Conservation (phyloP, 495 filamentous ascomycete genomes). For the Jackrogersella minutella region DNA sequence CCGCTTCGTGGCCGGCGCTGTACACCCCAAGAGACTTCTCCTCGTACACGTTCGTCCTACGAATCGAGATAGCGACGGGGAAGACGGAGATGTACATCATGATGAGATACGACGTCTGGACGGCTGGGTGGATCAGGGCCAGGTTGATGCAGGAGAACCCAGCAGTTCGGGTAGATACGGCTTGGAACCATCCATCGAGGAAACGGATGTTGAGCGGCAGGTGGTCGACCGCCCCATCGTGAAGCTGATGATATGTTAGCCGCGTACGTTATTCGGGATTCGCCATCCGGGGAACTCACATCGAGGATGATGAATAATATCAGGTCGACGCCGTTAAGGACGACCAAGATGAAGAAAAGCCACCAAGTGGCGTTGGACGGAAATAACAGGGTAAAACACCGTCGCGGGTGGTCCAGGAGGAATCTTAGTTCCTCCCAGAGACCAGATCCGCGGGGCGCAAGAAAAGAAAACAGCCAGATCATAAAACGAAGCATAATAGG, state of each 20-base stretch:
- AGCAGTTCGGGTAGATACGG: constrained; percentile 83
- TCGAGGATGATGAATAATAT: constrained; percentile 92
- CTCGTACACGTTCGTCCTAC: constrained; percentile 96
- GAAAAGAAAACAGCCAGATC: constrained; percentile 77
- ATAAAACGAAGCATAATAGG: constrained; percentile 90
- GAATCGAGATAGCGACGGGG: constrained; percentile 92
- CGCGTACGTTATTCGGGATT: constrained; percentile 4
- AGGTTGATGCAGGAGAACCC: constrained; percentile 85
- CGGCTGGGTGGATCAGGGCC: constrained; percentile 80
- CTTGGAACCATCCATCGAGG: constrained; percentile 87
- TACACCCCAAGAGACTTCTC: constrained; percentile 91
- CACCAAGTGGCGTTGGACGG: constrained; percentile 93
- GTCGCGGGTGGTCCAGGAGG: constrained; percentile 89
- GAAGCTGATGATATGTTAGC: constrained; percentile 61
- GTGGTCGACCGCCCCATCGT: constrained; percentile 67
- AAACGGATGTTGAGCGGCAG: constrained; percentile 74
- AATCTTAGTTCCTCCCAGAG: constrained; percentile 90
- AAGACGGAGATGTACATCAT: constrained; percentile 99
- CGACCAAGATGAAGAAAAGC: constrained; percentile 85
- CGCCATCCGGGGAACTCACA: constrained; percentile 56
- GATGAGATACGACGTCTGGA: constrained; percentile 93
- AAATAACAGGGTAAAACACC: constrained; percentile 94
- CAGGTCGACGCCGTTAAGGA: constrained; percentile 82
- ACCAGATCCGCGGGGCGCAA: constrained; percentile 65
- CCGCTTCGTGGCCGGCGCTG: constrained; percentile 38